Conservation (phyloP, 768 basidiomycete genomes). For the Tylopilus sp. region DNA sequence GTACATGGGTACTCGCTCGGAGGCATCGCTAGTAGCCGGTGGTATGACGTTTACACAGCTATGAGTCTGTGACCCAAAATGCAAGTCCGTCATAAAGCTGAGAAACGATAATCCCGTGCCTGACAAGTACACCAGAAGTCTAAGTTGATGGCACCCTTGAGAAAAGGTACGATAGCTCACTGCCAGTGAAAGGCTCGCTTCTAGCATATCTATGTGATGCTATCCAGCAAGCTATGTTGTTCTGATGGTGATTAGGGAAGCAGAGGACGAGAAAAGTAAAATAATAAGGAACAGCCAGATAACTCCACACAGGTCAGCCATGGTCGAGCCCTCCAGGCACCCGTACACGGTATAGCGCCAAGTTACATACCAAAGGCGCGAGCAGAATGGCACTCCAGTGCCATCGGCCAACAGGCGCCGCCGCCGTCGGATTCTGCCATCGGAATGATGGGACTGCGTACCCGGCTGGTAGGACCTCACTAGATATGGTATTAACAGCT, state of each 20-base stretch:
- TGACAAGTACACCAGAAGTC: background rate
- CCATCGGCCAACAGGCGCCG: too few species aligned
- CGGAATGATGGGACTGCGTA: too few species aligned
- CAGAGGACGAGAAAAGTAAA: background rate
- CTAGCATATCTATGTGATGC: too few species aligned
- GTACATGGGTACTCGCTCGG: background rate
- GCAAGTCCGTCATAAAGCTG: background rate
- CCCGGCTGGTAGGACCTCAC: too few species aligned
- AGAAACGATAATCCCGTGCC: background rate
- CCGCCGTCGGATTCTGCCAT: too few species aligned
- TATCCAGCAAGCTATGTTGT: background rate
- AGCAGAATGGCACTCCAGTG: too few species aligned
- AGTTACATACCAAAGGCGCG: too few species aligned
- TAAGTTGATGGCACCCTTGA: background rate
- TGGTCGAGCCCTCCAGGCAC: background rate
- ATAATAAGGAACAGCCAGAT: background rate
- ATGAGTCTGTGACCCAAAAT: background rate
- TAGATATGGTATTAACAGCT: too few species aligned
- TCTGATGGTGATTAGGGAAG: too few species aligned
- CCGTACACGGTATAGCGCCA: too few species aligned
- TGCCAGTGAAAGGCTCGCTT: too few species aligned
- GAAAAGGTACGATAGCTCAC: background rate
- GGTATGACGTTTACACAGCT: background rate
- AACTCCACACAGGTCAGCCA: background rate
- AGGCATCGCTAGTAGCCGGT: background rate